These are phyloP conservation scores for Mycena capillaripes DNA, from an alignment of 768 basidiomycete species.

Conservation along the genomic window DNA sequence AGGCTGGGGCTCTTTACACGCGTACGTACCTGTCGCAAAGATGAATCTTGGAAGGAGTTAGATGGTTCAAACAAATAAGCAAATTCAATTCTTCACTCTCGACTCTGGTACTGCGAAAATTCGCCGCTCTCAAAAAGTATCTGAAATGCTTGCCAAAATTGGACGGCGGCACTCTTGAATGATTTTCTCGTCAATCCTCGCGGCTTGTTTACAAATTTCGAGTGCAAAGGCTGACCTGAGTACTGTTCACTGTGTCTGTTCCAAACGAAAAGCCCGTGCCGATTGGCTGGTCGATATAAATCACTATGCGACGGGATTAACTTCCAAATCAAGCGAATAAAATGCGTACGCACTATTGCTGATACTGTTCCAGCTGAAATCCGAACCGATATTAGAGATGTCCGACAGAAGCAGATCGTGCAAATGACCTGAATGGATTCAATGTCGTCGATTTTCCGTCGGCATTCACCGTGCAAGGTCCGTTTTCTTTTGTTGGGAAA, in stretches of 20 bases:
- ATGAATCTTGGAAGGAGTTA: slow-evolving; percentile 59
- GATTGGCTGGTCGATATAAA: slow-evolving; percentile 80
- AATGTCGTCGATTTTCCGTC: slow-evolving; percentile 65
- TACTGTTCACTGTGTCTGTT: slow-evolving; percentile 68
- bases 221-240: slow-evolving; percentile 40
- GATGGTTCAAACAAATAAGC: background rate
- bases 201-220: background rate
- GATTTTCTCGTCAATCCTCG: background rate
- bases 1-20: too few species aligned
- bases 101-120: slow-evolving; percentile 64
- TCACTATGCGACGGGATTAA: slow-evolving; percentile 56
- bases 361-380: slow-evolving; percentile 72
- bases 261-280: slow-evolving; percentile 77
- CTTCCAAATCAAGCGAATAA: background rate
- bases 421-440: slow-evolving; percentile 71
- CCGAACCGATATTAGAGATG: background rate
- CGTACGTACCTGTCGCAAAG: slow-evolving; percentile 57
- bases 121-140: slow-evolving; percentile 69
- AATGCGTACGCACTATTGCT: slow-evolving; percentile 63
- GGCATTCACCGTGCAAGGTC: slow-evolving; percentile 71
- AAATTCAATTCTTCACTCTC: slow-evolving; percentile 59
- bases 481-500: slow-evolving; percentile 64
- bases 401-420: background rate
- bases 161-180: slow-evolving; percentile 60
- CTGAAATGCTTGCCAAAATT: slow-evolving; percentile 76